A percentile compares a stretch with the other conserved stretches of the same genome.
Conservation (phyloP, 1,284 basidiomycete genomes). For the Apiotrichum siamense region DNA sequence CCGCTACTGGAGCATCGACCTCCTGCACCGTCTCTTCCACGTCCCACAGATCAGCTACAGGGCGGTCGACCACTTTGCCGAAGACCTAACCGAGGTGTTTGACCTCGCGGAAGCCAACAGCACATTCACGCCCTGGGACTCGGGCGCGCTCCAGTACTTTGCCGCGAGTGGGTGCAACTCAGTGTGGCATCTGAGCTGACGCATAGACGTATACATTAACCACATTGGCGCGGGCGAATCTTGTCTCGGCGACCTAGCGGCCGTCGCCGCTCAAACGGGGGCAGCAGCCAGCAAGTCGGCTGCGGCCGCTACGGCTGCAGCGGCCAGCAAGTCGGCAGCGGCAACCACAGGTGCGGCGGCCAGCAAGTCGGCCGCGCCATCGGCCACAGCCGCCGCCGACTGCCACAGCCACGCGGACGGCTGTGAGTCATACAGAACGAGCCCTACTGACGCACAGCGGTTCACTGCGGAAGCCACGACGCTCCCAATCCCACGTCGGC, state of each 20-base stretch:
- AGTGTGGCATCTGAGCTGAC: not conserved
- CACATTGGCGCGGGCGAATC: conserved; percentile 41
- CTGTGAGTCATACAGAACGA: conserved; percentile 5
- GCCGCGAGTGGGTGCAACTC: conserved; percentile 32
- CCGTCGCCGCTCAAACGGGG: conserved; percentile 30
- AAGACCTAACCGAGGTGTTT: conserved; percentile 35
- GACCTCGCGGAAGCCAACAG: conserved; percentile 44
- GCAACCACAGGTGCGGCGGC: conserved; percentile 9
- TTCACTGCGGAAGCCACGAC: too few species aligned
- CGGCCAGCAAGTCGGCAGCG: conserved; percentile 3
- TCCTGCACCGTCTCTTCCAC: conserved; percentile 48
- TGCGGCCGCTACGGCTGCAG: conserved; percentile 7
- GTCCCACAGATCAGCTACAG: conserved; percentile 40
- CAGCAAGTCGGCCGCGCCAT: too few species aligned
- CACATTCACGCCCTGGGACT: conserved; percentile 39
- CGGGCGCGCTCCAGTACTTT: conserved; percentile 47
- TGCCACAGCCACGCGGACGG: conserved; percentile 44
- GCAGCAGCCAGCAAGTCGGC: conserved; percentile 13
- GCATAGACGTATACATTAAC: conserved; percentile 40
- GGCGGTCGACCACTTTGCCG: conserved; percentile 43
- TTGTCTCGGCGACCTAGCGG: too few species aligned
- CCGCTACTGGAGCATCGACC: conserved; percentile 45
- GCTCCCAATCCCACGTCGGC: too few species aligned
- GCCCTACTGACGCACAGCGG: not conserved
- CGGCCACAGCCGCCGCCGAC: conserved; percentile 16